These are phyloP conservation scores for Ballota nigra DNA, from an alignment of 257 asterid species.

Conservation along the genomic window DNA sequence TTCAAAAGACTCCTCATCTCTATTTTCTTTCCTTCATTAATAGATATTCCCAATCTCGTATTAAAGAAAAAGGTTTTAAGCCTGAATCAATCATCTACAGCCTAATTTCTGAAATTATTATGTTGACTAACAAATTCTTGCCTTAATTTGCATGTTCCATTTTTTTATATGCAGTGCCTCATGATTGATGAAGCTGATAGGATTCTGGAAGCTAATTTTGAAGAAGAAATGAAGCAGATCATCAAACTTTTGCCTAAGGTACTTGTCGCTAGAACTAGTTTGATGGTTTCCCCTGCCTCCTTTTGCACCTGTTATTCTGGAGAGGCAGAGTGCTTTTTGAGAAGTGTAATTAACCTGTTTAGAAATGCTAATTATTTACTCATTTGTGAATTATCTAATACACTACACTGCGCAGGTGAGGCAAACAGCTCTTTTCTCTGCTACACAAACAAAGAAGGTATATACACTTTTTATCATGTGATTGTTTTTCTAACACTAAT, in stretches of 20 bases:
- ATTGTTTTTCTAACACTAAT: neutral
- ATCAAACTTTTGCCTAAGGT: slow-evolving; percentile 87
- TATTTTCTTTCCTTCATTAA: too few relatives aligned
- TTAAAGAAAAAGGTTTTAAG: neutral
- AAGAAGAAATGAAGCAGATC: slow-evolving; percentile 89
- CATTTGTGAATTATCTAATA: slow-evolving; percentile 24
- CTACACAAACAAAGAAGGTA: slow-evolving; percentile 97
- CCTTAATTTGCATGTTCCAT: slow-evolving; percentile 13
- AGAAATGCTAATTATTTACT: neutral
- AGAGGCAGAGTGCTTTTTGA: neutral
- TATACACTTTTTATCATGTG: neutral
- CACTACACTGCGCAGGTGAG: slow-evolving; percentile 53
- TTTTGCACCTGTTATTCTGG: neutral
- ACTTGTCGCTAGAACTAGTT: slow-evolving; percentile 9
- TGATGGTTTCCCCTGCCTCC: neutral
- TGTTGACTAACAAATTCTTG: too few relatives aligned
- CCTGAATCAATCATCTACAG: neutral
- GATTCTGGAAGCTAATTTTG: slow-evolving; percentile 92
- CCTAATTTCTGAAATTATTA: neutral
- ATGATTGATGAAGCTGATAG: slow-evolving; percentile 96
- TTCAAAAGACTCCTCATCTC: too few relatives aligned
- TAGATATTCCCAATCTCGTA: neutral
- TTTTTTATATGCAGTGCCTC: slow-evolving; percentile 73
- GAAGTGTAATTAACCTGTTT: neutral
- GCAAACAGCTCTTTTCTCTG: slow-evolving; percentile 96